Percentiles rank a stretch among this genome's conserved stretches.
Conservation (phyloP, 805 yeast genomes). For the Candida orba region DNA sequence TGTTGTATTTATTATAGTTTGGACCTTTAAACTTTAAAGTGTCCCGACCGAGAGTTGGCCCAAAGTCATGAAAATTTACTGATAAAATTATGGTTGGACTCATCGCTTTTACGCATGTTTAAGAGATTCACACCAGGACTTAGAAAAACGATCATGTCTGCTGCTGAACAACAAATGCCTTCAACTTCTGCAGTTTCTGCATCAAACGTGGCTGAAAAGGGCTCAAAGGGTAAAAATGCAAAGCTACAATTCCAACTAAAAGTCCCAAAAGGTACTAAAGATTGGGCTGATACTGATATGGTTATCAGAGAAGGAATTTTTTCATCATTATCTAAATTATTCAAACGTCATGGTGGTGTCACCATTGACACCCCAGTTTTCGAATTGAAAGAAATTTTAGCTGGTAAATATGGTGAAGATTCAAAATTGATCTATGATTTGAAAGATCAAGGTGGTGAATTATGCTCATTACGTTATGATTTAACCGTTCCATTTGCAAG, state of each 20-base stretch:
- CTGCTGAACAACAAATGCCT: constrained; percentile 2
- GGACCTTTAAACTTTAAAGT: not conserved
- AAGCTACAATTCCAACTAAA: constrained; percentile 64
- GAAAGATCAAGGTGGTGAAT: constrained; percentile 98
- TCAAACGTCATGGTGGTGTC: constrained; percentile 96
- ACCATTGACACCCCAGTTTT: constrained; percentile 98
- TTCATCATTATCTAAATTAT: constrained; percentile 58
- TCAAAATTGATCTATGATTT: constrained; percentile 92
- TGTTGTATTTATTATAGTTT: not conserved
- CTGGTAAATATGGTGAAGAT: constrained; percentile 98
- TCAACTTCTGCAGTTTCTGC: constrained; percentile 3
- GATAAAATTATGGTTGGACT: not conserved
- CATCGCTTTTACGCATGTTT: constrained; percentile 4
- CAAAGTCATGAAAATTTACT: not conserved
- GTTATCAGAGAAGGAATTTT: constrained; percentile 86
- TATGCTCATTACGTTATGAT: constrained; percentile 92
- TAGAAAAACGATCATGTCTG: constrained; percentile 9
- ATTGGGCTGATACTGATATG: constrained; percentile 99
- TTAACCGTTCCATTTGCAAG: constrained; percentile 98
- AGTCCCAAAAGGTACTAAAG: constrained; percentile 96
- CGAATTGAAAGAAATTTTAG: constrained; percentile 87
- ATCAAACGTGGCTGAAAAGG: constrained; percentile 3
- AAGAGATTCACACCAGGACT: constrained; percentile 3
- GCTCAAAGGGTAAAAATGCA: constrained; percentile 32
- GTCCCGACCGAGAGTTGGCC: not conserved